Conservation (phyloP, 1,139 yeast species). For the Diutina rugosa region DNA sequence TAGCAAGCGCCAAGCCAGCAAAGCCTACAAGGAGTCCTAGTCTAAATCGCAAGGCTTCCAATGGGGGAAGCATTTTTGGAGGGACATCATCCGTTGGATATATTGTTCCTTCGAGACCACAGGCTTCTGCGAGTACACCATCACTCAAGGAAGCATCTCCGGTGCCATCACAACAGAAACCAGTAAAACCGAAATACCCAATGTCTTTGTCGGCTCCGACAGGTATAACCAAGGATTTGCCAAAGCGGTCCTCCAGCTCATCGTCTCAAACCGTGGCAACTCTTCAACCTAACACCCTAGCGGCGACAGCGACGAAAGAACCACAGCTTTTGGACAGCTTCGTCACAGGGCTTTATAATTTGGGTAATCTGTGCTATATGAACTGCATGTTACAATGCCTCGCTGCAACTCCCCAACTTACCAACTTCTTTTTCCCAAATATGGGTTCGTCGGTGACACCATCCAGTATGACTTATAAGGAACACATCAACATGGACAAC, state of each 20-base stretch:
- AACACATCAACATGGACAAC: slow-evolving; percentile 64
- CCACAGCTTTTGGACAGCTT: slow-evolving; percentile 15
- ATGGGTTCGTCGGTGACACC: not conserved
- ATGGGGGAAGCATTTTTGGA: not conserved
- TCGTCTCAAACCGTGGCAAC: not conserved
- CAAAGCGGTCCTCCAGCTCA: not conserved
- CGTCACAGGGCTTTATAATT: slow-evolving; percentile 55
- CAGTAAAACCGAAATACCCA: not conserved
- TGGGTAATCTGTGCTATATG: slow-evolving; percentile 92
- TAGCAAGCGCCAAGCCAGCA: not conserved
- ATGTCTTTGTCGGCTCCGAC: not conserved
- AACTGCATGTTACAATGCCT: slow-evolving; percentile 85
- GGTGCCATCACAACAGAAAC: not conserved
- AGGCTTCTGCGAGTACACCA: not conserved
- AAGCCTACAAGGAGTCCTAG: not conserved
- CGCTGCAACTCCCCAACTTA: slow-evolving; percentile 30
- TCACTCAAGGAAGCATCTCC: not conserved
- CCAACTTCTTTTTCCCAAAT: slow-evolving; percentile 27
- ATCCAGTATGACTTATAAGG: slow-evolving; percentile 26
- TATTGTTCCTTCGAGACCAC: not conserved
- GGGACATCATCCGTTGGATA: not conserved
- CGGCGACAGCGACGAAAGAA: not conserved
- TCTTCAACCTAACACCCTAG: not conserved
- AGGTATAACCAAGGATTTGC: not conserved
- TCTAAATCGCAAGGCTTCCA: not conserved